Base-by-base conservation (phyloP, 257 asterid genomes). In the Gentiana macrophylla region DNA sequence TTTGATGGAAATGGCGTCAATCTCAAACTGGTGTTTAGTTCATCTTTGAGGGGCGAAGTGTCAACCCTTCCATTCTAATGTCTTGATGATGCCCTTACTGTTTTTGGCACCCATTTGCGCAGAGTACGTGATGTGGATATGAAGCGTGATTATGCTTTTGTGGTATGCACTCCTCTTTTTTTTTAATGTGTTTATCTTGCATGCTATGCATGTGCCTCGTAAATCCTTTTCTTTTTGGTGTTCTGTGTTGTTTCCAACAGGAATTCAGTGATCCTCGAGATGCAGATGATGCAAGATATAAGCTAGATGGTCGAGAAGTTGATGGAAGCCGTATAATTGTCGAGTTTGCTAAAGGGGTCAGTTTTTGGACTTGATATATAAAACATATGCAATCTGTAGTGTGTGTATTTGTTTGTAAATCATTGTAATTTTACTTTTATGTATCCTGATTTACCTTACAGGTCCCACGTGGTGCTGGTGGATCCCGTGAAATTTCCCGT, bases 101-200 rank as follows among this genome's bases (percentile, higher is more conserved):
- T 79, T 79, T 79, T 75, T 79, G 83, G 83, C 74, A 79, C 77
- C 83, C 83, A 72, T 80, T 80, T 80, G 62, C 80, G 84, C 86
- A 77, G 86, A 77, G 81, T 80, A 70, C 86, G 86, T 52, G 86
- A 80, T 77, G 86, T 80, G 70, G 86, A 80, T 70, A 80, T 80
- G 80, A 80, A 80, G 86, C 86, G 83, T 46, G 86, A 80, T 60
- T 80, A 77, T 72, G 86, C 86, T 43, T 80, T 80, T 37, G 83
- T 80, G 86, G 86, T 80, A 77, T 52, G 77, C 51, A 15, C 4
- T 12, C 62, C 15, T 35, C 53, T 15, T 15, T 12, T 64, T 13
- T 51, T 38, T 61, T 61, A 35, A 35, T 52, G 44, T 37, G 50
- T 34, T 52, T 35, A 11, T 4, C 52, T 9, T 36, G 13, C 59